These are phyloP conservation scores for Emergomyces pasteurianus DNA, from an alignment of 2,329 filamentous ascomycete genomes.

Conservation along the genomic window DNA sequence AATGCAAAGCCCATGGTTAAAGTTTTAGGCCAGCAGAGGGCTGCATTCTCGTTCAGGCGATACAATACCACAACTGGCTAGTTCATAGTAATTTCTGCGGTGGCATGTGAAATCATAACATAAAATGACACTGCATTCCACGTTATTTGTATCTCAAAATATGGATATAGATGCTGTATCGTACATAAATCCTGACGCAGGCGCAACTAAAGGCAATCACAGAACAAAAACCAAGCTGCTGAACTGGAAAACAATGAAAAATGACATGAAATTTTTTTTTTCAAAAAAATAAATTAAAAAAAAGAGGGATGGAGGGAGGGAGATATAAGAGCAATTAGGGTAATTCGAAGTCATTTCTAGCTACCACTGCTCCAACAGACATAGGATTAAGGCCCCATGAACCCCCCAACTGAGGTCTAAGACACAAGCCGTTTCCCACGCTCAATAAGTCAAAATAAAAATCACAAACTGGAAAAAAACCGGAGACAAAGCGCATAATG, in stretches of 20 bases:
- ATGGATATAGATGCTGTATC: background rate
- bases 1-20: no score
- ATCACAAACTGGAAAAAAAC: background rate
- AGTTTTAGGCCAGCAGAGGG: no score
- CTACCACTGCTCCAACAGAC: background rate
- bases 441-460: background rate
- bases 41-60: background rate
- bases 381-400: background rate
- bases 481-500: background rate
- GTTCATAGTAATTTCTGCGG: no score
- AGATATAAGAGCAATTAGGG: background rate
- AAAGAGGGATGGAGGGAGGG: background rate
- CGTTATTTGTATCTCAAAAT: background rate
- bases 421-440: background rate
- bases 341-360: background rate
- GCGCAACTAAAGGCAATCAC: background rate
- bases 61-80: background rate
- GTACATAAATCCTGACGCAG: background rate
- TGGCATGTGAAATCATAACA: background rate
- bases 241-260: background rate
- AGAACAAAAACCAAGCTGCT: background rate
- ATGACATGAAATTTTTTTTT: background rate
- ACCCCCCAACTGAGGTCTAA: background rate
- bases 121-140: background rate
- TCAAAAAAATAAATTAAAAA: background rate